Percentiles rank a stretch among this genome's conserved stretches.
Evolutionary conservation across 306 rosid genomes (phyloP).

Genomic region (Sesbania bispinosa): DNA sequence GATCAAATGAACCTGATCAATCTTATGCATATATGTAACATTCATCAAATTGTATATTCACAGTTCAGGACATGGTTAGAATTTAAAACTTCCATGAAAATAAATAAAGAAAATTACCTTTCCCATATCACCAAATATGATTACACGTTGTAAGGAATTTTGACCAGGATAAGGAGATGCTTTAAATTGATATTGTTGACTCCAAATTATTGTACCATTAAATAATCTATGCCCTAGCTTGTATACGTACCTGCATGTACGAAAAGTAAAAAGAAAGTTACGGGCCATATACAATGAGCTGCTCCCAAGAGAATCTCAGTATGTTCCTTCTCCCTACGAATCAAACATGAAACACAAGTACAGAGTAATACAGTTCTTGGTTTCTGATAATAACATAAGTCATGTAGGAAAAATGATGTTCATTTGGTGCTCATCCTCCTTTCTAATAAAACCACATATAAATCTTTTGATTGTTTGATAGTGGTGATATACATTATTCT

Average conservation of each 20-base stretch:
- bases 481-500: not conserved
- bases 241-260: conserved; percentile 61
- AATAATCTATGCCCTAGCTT: conserved; percentile 68
- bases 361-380: not conserved
- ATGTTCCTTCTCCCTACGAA: not conserved
- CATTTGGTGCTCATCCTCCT: not conserved
- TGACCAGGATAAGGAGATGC: conserved; percentile 96
- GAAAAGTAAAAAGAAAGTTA: not conserved
- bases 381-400: not conserved
- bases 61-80: not conserved
- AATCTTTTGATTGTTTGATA: not conserved
- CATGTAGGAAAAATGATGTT: not conserved
- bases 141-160: conserved; percentile 76
- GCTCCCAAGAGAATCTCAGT: conserved; percentile 4
- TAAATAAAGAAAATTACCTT: conserved; percentile 53
- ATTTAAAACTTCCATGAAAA: not conserved
- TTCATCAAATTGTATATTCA: not conserved
- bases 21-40: not conserved
- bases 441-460: not conserved
- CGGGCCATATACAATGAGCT: conserved; percentile 1
- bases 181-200: conserved; percentile 67
- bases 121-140: conserved; percentile 97
- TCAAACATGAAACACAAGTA: conserved; percentile 8
- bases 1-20: not conserved
- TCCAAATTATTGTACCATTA: conserved; percentile 64